These are phyloP conservation scores for Nitzschia palea DNA, from an alignment of 108 stramenopile species.

Conservation along the genomic window DNA sequence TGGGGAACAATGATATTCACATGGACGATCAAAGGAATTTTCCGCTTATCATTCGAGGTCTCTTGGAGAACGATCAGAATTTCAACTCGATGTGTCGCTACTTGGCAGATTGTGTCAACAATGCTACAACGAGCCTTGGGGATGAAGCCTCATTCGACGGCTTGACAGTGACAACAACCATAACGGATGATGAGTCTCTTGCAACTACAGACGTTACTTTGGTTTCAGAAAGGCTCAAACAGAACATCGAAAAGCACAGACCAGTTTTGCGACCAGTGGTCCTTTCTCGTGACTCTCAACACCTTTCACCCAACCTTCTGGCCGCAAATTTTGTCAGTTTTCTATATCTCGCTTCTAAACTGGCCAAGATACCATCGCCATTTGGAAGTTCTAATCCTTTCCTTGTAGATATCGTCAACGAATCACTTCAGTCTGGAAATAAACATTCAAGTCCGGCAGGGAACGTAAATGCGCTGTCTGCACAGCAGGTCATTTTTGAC, in stretches of 20 bases:
- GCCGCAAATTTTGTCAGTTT: conserved; percentile 75
- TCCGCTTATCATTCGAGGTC: conserved; percentile 4
- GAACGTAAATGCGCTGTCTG: neutral
- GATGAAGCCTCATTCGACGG: conserved; percentile 1
- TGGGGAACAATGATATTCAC: conserved; percentile 10
- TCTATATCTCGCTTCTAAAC: conserved; percentile 41
- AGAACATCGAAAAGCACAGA: conserved; percentile 24
- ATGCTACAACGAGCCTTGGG: conserved; percentile 8
- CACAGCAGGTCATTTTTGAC: conserved; percentile 35
- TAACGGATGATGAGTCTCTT: neutral
- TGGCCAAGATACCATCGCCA: conserved; percentile 48
- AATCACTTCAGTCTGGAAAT: conserved; percentile 9
- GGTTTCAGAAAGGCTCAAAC: conserved; percentile 13
- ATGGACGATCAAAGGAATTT: conserved; percentile 3
- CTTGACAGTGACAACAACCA: neutral
- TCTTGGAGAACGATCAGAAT: conserved; percentile 47
- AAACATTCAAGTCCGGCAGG: neutral
- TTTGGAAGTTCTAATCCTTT: conserved; percentile 59
- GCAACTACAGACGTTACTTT: conserved; percentile 3
- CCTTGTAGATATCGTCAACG: conserved; percentile 39
- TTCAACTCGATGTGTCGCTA: conserved; percentile 59
- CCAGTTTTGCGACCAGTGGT: conserved; percentile 31
- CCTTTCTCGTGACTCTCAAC: conserved; percentile 16
- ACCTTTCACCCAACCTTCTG: conserved; percentile 28
- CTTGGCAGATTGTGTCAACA: conserved; percentile 42